phyloP scores from a whole-genome alignment of 73 alveolate genomes.

The Tetrahymena malaccensis region DNA sequence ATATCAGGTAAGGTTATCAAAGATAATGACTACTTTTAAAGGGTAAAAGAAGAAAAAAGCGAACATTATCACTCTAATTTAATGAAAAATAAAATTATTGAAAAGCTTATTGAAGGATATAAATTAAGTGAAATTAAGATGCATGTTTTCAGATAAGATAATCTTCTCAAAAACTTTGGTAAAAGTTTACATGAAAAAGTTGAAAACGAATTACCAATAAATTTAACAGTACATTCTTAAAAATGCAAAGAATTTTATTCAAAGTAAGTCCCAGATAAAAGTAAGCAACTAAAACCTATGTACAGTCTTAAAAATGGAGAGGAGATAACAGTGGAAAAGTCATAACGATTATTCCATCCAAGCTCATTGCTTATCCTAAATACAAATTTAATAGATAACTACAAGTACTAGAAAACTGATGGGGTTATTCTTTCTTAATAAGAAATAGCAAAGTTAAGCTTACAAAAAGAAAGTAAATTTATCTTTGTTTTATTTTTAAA shows the following conservation, averaged over 20 bases:
- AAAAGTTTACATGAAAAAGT: background rate
- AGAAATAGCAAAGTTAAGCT: background rate
- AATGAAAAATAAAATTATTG: background rate
- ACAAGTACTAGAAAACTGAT: background rate
- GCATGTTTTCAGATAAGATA: background rate
- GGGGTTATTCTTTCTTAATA: background rate
- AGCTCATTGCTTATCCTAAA: background rate
- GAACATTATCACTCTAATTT: background rate
- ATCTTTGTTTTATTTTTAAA: background rate
- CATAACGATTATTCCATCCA: background rate
- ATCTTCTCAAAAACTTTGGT: background rate
- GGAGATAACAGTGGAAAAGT: background rate
- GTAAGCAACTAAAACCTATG: background rate
- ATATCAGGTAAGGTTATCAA: background rate
- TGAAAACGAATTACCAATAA: background rate
- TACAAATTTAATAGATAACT: background rate
- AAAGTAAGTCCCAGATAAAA: background rate
- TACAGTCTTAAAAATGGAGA: background rate
- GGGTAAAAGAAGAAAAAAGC: background rate
- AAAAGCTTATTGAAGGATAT: background rate
- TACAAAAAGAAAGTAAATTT: background rate
- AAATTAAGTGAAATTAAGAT: background rate
- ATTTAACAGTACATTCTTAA: background rate
- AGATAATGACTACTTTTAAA: background rate
- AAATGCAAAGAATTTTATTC: background rate